phyloP scores from a whole-genome alignment of 2,329 filamentous ascomycete genomes.

The Scleromitrula shiraiana region DNA sequence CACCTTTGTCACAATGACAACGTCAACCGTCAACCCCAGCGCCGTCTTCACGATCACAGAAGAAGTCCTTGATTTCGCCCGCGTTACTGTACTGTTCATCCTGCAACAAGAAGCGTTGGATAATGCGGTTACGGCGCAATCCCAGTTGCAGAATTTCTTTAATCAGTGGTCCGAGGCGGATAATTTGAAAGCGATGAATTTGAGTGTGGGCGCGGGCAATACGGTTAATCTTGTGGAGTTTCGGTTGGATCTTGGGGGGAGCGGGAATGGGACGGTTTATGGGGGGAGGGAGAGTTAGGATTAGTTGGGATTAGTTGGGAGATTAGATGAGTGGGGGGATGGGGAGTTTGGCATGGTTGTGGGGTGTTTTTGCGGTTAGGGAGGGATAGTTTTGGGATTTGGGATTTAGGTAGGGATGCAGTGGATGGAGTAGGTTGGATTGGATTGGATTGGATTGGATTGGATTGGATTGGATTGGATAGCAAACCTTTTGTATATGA shows the following conservation, averaged over 20 bases:
- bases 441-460: no score
- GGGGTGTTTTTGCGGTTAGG: no score
- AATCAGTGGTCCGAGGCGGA: conserved; percentile 17
- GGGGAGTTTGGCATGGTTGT: no score
- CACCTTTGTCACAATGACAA: conserved; percentile 10
- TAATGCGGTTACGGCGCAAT: conserved; percentile 47
- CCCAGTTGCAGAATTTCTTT: conserved; percentile 47
- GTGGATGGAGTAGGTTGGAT: no score
- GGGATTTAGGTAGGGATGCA: not conserved
- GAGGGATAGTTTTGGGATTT: not conserved
- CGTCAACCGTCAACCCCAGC: conserved; percentile 10
- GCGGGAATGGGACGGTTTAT: not conserved
- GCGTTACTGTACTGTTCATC: conserved; percentile 53
- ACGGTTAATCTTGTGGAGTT: conserved; percentile 18
- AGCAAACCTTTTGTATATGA: no score
- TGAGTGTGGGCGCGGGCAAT: conserved; percentile 24
- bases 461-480: no score
- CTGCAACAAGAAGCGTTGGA: conserved; percentile 46
- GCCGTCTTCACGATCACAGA: conserved; percentile 43
- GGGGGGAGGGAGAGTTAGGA: not conserved
- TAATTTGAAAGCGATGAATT: conserved; percentile 18
- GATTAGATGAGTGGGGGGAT: not conserved
- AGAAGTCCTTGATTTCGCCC: conserved; percentile 53
- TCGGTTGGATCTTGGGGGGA: conserved; percentile 1
- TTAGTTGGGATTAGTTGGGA: not conserved